phyloP scores from a whole-genome alignment of 225 moss, liverwort and hornwort species.

The Asterella californica region DNA sequence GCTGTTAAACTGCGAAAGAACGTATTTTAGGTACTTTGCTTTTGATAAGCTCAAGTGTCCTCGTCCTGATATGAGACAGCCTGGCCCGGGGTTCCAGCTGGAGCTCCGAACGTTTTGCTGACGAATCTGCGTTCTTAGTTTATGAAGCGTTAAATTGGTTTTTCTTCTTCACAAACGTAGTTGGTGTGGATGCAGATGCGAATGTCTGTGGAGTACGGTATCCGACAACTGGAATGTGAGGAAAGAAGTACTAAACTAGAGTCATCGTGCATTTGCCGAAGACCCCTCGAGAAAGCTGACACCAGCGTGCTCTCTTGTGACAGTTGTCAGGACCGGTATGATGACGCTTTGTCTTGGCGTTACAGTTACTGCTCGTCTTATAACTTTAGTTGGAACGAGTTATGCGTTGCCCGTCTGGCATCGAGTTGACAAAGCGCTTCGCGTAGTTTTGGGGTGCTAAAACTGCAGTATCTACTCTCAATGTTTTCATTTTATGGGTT shows the following conservation, averaged over 20 bases:
- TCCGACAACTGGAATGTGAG: slow-evolving; percentile 59
- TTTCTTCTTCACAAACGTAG: background rate
- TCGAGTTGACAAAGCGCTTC: background rate
- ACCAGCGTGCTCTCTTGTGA: slow-evolving; percentile 74
- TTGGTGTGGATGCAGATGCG: slow-evolving; percentile 53
- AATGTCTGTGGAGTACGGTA: slow-evolving; percentile 56
- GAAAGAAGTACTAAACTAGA: slow-evolving; percentile 34
- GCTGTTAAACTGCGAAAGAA: background rate
- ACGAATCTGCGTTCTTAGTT: background rate
- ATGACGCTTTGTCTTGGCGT: background rate
- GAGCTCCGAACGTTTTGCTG: background rate
- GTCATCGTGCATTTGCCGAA: slow-evolving; percentile 58
- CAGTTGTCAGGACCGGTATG: slow-evolving; percentile 72
- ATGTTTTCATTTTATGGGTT: too few relatives aligned
- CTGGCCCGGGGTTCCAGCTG: background rate
- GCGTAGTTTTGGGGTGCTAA: background rate
- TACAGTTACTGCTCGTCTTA: background rate
- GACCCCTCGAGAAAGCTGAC: slow-evolving; percentile 57
- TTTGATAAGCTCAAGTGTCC: background rate
- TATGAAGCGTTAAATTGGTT: background rate
- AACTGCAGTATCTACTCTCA: too few relatives aligned
- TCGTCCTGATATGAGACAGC: background rate
- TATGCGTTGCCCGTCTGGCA: background rate
- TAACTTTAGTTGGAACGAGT: background rate
- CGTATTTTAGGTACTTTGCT: background rate